Base-by-base conservation (phyloP, 2,329 filamentous ascomycete species). In the Sarocladium kiliense region DNA sequence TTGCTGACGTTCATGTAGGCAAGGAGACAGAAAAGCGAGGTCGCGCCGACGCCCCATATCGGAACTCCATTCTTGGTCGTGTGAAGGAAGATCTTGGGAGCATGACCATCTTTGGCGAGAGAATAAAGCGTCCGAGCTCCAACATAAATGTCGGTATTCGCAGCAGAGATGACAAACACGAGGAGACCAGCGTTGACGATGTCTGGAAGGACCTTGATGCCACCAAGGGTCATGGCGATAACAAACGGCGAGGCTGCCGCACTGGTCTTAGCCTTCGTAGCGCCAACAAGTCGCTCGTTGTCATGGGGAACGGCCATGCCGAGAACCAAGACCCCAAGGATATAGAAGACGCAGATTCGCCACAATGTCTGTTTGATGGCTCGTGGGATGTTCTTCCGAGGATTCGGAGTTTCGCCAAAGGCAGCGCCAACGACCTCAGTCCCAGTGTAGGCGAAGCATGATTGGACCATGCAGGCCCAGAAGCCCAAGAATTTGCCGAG, bases 401-500 rank as follows among this genome's bases (percentile, higher is more conserved):
- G 64, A 41, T 64, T 64, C 1, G 57, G 60, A 0, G 64, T 59
- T 51, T 66, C 64, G 2, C 59, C 58, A 25, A 61, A 61, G 1
- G 62, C 59, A 23, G 59, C 56, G 14, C 55, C 59, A 3, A 60
- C 58, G 18, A 61, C 55, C 18, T 60, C 56, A 57, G 61, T 57
- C 51, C 55, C 60, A 18, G 54, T 55, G 23, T 37, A 74, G 21
- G 69, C 68, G 42, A 74, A 75, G 5, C 68, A 70, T 1, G 72
- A 69, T 49, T 70, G 66, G 32, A 70, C 67, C 34, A 74, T 61
- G 12, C 67, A 68, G 6, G 68, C 67, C 68, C 72, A 71, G 16
- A 71, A 66, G 2, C 71, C 72, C 6, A 76, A 64, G 44, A 77
- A 74, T 10, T 66, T 64, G 7, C 71, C 74, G 1, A 60, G 63